Base-by-base conservation (phyloP, 331 rosid species). In the Saraca asoca region DNA sequence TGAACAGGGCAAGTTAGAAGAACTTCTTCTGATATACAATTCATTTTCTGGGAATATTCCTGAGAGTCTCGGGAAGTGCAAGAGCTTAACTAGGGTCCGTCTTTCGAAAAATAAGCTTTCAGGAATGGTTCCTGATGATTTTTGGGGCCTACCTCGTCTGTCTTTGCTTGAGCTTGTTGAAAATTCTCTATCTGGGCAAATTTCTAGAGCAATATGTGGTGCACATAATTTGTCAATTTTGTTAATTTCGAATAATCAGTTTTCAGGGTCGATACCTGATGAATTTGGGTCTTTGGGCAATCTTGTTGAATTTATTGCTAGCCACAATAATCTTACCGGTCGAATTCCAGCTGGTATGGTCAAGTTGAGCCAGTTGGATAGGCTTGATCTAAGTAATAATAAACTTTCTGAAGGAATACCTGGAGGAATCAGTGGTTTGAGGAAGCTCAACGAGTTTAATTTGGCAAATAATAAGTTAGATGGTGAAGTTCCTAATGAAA, bases 141-240 rank as follows among this genome's bases (percentile, higher is more conserved):
- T 89, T 24, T 89, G 96, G 96, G 91, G 91, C 52, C 58, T 89
- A 50, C 96, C 89, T 11, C 83, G 62, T 13, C 46, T 86, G 43
- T 65, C 41, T 68, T 48, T 77, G n/a, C 80, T 89, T 6, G 96
- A 89, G 55, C 87, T 89, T 69, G 67, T 50, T 37, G 77, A 72
- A 0, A 89, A 89, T 64, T 84, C 84, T 4, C 75, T 89, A 53
- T 80, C 83, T 58, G 96, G 96, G 77, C 37, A 82, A 4, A 77
- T 89, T 54, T 73, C 96, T 19, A 70, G 70, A 48, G 48, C 60
- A 45, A 82, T 89, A 56, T 82, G 84, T 3, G 54, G 80, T 5
- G 84, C 91, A 2, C 20, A 56, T 10, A 86, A 86, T 62, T 71
- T 89, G 43, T 86, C 94, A 18, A 35, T n/a, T 62, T 48, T 89